Evolutionary conservation across 305 asterid genomes (phyloP).

Genomic region (Solanum hybrid): DNA sequence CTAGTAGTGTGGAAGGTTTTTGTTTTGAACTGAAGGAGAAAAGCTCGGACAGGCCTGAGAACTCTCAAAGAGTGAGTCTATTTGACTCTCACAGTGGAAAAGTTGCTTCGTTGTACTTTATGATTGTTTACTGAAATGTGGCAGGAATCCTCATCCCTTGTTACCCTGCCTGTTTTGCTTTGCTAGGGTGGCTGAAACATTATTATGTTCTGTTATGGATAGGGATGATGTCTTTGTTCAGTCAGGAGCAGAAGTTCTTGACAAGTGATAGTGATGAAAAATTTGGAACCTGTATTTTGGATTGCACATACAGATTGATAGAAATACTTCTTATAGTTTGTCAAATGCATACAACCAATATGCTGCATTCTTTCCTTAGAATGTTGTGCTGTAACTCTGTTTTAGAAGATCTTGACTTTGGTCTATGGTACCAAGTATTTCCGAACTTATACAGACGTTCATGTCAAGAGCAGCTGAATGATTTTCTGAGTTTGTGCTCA

Average conservation of each 20-base stretch:
- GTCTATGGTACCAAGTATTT: neutral
- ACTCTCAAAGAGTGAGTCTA: neutral
- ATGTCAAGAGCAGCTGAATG: neutral
- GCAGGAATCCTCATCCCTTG: slow-evolving; percentile 3
- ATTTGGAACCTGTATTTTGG: slow-evolving; percentile 8
- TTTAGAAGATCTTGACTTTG: neutral
- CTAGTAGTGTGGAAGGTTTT: neutral
- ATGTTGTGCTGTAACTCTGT: neutral
- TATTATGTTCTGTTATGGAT: neutral
- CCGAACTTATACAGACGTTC: neutral
- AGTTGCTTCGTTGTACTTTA: slow-evolving; percentile 3
- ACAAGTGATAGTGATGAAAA: slow-evolving; percentile 6
- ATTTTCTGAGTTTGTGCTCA: neutral
- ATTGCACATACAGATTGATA: slow-evolving; percentile 11
- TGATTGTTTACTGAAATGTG: slow-evolving; percentile 5
- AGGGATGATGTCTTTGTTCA: neutral
- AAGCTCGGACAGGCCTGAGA: neutral
- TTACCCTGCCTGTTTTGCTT: slow-evolving; percentile 4
- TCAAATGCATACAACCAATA: neutral
- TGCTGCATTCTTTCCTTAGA: neutral
- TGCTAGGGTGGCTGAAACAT: slow-evolving; percentile 3
- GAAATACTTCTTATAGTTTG: neutral
- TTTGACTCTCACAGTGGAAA: neutral
- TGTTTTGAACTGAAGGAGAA: neutral
- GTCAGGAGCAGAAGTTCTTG: slow-evolving; percentile 3